These are phyloP conservation scores for Priceomyces melissophilus DNA, from an alignment of 805 yeast species.

Conservation along the genomic window DNA sequence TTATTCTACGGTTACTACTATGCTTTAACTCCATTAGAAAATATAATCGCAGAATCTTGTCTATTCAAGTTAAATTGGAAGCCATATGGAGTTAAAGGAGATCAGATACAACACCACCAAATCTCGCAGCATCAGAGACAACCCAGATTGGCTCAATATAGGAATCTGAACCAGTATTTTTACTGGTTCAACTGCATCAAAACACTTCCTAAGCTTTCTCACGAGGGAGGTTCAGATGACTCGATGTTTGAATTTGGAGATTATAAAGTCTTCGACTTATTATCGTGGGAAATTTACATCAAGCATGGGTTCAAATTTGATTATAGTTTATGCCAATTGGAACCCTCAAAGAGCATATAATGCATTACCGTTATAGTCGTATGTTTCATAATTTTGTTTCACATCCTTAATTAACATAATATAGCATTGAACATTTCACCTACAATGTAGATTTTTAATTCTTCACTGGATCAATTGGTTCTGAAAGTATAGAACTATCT, in stretches of 20 bases:
- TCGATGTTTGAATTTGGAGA: slow-evolving; percentile 29
- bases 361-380: neutral
- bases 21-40: slow-evolving; percentile 41
- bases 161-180: slow-evolving; percentile 7
- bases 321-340: slow-evolving; percentile 24
- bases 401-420: slow-evolving; percentile 1
- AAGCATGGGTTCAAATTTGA: slow-evolving; percentile 39
- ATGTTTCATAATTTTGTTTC: neutral
- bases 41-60: slow-evolving; percentile 38
- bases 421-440: slow-evolving; percentile 1
- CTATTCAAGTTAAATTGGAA: slow-evolving; percentile 41
- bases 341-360: slow-evolving; percentile 21
- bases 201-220: slow-evolving; percentile 5
- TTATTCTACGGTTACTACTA: slow-evolving; percentile 42
- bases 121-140: slow-evolving; percentile 5
- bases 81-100: slow-evolving; percentile 28
- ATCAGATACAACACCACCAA: slow-evolving; percentile 5
- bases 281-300: slow-evolving; percentile 38
- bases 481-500: neutral
- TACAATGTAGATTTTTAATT: neutral
- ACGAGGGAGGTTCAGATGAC: slow-evolving; percentile 5
- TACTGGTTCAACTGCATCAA: slow-evolving; percentile 19
- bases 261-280: slow-evolving; percentile 40
- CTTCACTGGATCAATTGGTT: slow-evolving; percentile 4
- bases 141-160: neutral